These are phyloP conservation scores for Dictyostelium discoideum DNA, from an alignment of 78 protist genomes.

Conservation along the genomic window dicty_2.7 NC_007091.3:1100501-1101000, in stretches of 20 bases:
- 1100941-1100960: neutral
- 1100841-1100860: constrained; percentile 54
- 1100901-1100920: constrained; percentile 50
- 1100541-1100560: constrained; percentile 49
- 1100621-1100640: too few species aligned
- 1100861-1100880: neutral
- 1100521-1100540: constrained; percentile 60
- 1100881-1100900: constrained; percentile 21
- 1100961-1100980: neutral
- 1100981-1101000: neutral
- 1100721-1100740: constrained; percentile 31
- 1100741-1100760: constrained; percentile 81
- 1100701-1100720: neutral
- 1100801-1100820: constrained; percentile 67
- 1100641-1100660: neutral
- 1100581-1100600: constrained; percentile 45
- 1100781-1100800: constrained; percentile 22
- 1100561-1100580: constrained; percentile 39
- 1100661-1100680: neutral
- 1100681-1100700: too few species aligned
- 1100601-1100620: neutral
- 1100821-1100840: constrained; percentile 75
- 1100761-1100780: constrained; percentile 70
- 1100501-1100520: constrained; percentile 66
- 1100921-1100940: constrained; percentile 79